These are phyloP conservation scores for Metarhizium robertsii DNA, from an alignment of 2,329 filamentous ascomycete species.

Conservation along the genomic window DNA sequence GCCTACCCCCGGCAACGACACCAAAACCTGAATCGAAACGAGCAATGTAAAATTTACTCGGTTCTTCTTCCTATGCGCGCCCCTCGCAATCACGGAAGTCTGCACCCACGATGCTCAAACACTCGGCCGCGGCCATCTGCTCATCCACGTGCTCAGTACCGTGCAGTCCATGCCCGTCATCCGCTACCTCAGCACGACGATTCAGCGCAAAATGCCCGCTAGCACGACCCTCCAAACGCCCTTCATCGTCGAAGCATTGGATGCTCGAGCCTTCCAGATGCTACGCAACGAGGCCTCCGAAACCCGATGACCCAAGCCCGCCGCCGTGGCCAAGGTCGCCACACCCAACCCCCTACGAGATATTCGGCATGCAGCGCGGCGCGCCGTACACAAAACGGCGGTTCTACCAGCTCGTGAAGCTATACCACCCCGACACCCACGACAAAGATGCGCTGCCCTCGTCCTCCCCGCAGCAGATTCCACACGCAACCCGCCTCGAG, in stretches of 20 bases:
- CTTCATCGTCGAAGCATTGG: not conserved
- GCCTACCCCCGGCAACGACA: too few species aligned
- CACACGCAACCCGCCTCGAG: slow-evolving; percentile 62
- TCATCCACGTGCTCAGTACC: not conserved
- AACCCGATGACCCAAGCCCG: not conserved
- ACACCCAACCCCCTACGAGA: slow-evolving; percentile 79
- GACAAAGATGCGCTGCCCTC: slow-evolving; percentile 10
- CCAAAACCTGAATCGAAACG: too few species aligned
- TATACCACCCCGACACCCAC: slow-evolving; percentile 82
- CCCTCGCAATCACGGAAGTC: too few species aligned
- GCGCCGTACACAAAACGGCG: slow-evolving; percentile 71
- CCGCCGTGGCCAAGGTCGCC: slow-evolving; percentile 36
- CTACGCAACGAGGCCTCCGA: slow-evolving; percentile 1
- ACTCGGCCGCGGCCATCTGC: not conserved
- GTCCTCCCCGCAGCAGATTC: slow-evolving; percentile 10
- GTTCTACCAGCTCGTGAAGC: slow-evolving; percentile 87
- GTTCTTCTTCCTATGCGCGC: too few species aligned
- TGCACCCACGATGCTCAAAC: not conserved
- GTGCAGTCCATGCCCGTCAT: not conserved
- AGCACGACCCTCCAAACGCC: not conserved
- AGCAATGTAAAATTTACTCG: too few species aligned
- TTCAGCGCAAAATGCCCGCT: not conserved
- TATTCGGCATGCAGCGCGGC: slow-evolving; percentile 52
- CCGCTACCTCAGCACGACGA: not conserved
- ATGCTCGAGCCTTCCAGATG: not conserved